Evolutionary conservation across 2,329 filamentous ascomycete species (phyloP).

Genomic region (Monilinia fructigena): DNA sequence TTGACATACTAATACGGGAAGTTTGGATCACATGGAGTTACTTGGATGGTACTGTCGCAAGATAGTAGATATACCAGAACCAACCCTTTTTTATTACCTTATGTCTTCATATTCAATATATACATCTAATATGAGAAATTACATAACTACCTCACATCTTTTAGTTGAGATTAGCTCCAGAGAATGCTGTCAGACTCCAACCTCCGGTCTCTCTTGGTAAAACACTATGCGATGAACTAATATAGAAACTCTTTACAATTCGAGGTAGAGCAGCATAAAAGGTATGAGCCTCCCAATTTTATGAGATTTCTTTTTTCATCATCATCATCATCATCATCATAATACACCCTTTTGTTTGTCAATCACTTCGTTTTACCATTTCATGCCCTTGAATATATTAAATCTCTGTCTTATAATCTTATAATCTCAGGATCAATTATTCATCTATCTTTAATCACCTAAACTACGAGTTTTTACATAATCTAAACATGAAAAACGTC

Average conservation of each 20-base stretch:
- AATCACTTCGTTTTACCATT: too few species aligned
- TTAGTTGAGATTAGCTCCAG: neutral
- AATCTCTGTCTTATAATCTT: too few species aligned
- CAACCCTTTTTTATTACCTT: neutral
- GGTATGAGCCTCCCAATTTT: too few species aligned
- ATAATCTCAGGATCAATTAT: too few species aligned
- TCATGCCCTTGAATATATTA: too few species aligned
- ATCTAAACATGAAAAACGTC: too few species aligned
- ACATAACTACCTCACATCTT: neutral
- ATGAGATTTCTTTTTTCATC: too few species aligned
- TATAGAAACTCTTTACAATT: neutral
- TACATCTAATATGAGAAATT: neutral
- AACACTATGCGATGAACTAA: neutral
- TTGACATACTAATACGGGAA: neutral
- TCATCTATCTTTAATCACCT: too few species aligned
- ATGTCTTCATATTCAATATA: neutral
- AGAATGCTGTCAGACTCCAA: neutral
- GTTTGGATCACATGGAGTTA: neutral
- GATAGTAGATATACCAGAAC: neutral
- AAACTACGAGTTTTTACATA: too few species aligned
- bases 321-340: too few species aligned
- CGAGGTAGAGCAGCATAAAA: neutral
- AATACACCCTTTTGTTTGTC: too few species aligned
- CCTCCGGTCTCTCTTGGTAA: neutral
- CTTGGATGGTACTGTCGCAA: too few species aligned